These are phyloP conservation scores for Rusavskia elegans DNA, from an alignment of 495 filamentous ascomycete genomes.

Conservation along the genomic window DNA sequence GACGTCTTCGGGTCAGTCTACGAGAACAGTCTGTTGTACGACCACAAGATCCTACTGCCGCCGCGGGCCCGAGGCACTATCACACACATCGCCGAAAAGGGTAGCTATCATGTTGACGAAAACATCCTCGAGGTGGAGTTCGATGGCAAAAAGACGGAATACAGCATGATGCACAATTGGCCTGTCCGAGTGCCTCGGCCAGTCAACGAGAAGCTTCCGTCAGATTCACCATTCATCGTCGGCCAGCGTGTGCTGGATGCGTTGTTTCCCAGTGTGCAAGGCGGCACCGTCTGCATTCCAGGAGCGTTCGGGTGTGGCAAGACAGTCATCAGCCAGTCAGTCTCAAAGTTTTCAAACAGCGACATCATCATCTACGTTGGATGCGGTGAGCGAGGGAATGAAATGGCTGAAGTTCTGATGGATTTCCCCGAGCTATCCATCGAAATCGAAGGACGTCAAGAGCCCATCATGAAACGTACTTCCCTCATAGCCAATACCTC, in stretches of 20 bases:
- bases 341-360: constrained; percentile 99
- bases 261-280: constrained; percentile 94
- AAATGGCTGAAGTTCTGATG: constrained; percentile 99
- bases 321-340: constrained; percentile 94
- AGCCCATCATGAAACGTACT: constrained; percentile 99
- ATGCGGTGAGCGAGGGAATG: constrained; percentile 95
- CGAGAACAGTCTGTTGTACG: constrained; percentile 89
- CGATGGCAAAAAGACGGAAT: constrained; percentile 83
- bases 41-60: constrained; percentile 92
- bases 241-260: constrained; percentile 93
- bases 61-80: constrained; percentile 83
- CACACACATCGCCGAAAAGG: constrained; percentile 72
- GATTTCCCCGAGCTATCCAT: constrained; percentile 90
- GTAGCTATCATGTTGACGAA: constrained; percentile 85
- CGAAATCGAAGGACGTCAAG: constrained; percentile 75
- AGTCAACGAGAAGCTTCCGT: constrained; percentile 73
- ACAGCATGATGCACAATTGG: constrained; percentile 97
- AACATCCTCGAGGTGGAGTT: constrained; percentile 95
- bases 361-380: constrained; percentile 99
- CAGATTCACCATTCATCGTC: constrained; percentile 80
- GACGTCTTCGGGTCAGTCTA: constrained; percentile 87
- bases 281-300: constrained; percentile 93
- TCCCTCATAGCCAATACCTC: constrained; percentile 97
- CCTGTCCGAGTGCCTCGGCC: constrained; percentile 95
- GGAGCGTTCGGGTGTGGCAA: constrained; percentile 98